These are phyloP conservation scores for Stagonosporopsis tanaceti DNA, from an alignment of 2,329 filamentous ascomycete species.

Conservation along the genomic window DNA sequence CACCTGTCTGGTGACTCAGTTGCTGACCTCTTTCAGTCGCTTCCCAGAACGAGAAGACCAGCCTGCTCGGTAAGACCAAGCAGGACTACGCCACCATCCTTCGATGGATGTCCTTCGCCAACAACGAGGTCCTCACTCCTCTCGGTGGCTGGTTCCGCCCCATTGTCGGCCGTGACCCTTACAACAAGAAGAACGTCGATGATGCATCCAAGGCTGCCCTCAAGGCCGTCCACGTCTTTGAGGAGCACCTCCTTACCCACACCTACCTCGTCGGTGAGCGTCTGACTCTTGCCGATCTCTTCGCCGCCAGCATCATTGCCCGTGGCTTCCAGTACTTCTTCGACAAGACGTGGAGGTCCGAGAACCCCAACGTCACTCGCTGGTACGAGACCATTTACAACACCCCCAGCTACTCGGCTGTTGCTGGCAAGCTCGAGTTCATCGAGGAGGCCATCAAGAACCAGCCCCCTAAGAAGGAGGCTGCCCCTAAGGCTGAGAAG, in stretches of 20 bases:
- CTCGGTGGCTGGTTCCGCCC: conserved; percentile 86
- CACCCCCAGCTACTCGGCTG: conserved; percentile 87
- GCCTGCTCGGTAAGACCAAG: conserved; percentile 99
- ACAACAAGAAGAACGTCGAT: conserved; percentile 98
- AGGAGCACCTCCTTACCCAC: conserved; percentile 88
- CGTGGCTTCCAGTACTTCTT: conserved; percentile 95
- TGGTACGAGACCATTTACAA: conserved; percentile 96
- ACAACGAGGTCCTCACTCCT: conserved; percentile 79
- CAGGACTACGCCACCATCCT: conserved; percentile 99
- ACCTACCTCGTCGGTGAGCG: conserved; percentile 98
- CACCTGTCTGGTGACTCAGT: conserved; percentile 37
- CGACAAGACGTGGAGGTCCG: conserved; percentile 84
- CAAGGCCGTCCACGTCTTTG: conserved; percentile 75
- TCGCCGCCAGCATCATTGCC: conserved; percentile 77
- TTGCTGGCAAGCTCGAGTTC: conserved; percentile 77
- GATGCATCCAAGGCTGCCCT: conserved; percentile 74
- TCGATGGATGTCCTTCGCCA: conserved; percentile 98
- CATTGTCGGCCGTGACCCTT: conserved; percentile 79
- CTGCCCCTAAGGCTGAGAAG: conserved; percentile 73
- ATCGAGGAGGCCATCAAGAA: conserved; percentile 82
- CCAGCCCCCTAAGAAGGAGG: conserved; percentile 75
- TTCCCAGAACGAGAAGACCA: conserved; percentile 99
- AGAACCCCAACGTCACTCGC: conserved; percentile 85
- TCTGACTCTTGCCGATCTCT: conserved; percentile 94
- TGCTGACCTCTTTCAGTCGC: conserved; percentile 70